These are phyloP conservation scores for Nakaseomyces sp. DNA, from an alignment of 1,139 yeast species.

Conservation along the genomic window DNA sequence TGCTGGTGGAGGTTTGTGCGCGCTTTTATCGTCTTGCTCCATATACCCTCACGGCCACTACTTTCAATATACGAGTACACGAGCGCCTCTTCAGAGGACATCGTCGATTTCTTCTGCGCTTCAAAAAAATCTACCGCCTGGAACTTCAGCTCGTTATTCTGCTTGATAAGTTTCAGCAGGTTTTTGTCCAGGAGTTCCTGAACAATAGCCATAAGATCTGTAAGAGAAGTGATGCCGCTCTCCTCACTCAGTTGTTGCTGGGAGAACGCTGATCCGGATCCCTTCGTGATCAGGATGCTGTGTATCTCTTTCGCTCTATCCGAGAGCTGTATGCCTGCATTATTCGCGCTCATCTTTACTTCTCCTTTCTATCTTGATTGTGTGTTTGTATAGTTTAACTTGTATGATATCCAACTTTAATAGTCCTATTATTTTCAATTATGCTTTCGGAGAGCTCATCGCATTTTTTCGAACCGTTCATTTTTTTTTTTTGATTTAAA, in stretches of 20 bases:
- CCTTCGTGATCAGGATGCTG: constrained; percentile 46
- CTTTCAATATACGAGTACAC: constrained; percentile 88
- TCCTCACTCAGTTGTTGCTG: constrained; percentile 52
- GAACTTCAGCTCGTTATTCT: constrained; percentile 58
- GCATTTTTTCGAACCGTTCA: neutral
- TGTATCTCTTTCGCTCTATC: constrained; percentile 51
- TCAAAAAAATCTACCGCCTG: constrained; percentile 62
- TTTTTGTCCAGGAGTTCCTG: constrained; percentile 61
- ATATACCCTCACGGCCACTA: constrained; percentile 87
- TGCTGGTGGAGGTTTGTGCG: constrained; percentile 90
- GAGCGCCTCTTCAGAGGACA: constrained; percentile 85
- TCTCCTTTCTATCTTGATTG: no score
- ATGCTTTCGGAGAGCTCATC: no score
- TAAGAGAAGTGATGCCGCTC: constrained; percentile 32
- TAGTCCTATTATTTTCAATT: no score
- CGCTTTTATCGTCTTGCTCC: constrained; percentile 91
- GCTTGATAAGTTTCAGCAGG: constrained; percentile 57
- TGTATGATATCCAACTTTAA: no score
- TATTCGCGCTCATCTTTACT: constrained; percentile 6
- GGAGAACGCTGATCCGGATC: constrained; percentile 40
- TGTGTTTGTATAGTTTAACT: no score
- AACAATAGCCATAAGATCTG: constrained; percentile 48
- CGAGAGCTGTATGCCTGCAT: constrained; percentile 29
- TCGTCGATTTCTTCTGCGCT: constrained; percentile 60
- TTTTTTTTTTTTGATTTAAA: neutral